Percentiles rank a stretch among this genome's conserved stretches.
Evolutionary conservation across 2,329 filamentous ascomycete genomes (phyloP).

Genomic region (Pyrenophora tritici-repentis): DNA sequence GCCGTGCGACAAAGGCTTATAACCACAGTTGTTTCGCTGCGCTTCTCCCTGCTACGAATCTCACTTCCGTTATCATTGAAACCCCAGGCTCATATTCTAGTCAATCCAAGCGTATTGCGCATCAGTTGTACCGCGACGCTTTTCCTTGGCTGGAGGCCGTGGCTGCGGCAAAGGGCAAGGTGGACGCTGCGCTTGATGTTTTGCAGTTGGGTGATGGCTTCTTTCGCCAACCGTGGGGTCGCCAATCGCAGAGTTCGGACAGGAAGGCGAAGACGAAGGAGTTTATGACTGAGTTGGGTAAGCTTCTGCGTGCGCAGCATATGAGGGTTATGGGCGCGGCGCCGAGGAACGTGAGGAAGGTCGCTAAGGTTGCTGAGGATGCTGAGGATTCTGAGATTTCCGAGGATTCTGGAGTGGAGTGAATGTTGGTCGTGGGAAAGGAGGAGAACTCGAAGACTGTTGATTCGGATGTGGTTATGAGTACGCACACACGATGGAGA

Average conservation of each 20-base stretch:
- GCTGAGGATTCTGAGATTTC: too few species aligned
- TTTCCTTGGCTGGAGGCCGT: conserved; percentile 46
- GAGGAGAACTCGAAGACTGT: too few species aligned
- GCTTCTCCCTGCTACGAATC: conserved; percentile 35
- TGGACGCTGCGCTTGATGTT: conserved; percentile 38
- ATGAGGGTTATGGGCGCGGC: conserved; percentile 18
- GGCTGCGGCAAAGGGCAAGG: conserved; percentile 29
- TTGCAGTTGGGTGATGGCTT: conserved; percentile 16
- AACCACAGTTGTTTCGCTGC: conserved; percentile 43
- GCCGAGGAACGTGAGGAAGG: conserved; percentile 8
- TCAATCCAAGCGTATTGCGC: conserved; percentile 20
- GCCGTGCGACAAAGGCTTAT: conserved; percentile 35
- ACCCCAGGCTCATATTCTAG: conserved; percentile 8
- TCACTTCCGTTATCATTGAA: conserved; percentile 35
- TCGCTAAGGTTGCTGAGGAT: background rate
- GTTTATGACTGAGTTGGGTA: conserved; percentile 27
- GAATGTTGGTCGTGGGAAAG: background rate
- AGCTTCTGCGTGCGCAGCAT: conserved; percentile 23
- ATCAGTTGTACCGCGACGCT: conserved; percentile 43
- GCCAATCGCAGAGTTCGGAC: too few species aligned
- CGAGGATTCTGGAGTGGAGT: too few species aligned
- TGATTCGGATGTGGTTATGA: too few species aligned
- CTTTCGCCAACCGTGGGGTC: background rate
- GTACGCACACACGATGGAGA: too few species aligned
- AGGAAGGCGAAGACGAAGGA: conserved; percentile 7